Base-by-base conservation (phyloP, 768 basidiomycete genomes). In the Russula abietina region DNA sequence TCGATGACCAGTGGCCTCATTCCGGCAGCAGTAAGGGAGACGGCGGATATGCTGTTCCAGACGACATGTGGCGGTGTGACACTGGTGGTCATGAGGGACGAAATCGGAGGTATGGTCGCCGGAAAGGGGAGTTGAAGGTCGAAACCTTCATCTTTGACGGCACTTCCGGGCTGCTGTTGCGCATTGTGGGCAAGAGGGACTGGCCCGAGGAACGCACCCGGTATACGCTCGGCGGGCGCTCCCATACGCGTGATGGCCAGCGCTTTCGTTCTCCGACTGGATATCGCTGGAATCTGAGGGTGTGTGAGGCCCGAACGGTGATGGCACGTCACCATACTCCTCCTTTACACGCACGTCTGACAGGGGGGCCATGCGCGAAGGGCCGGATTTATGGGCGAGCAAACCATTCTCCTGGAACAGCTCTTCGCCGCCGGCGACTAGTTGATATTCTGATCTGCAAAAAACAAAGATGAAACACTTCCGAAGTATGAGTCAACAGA, bases 341-440 rank as follows among this genome's bases (percentile, higher is more conserved):
- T 69, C 88, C 85, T 67, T 67, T n/a, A 67, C 61, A 3, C 16
- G 45, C 12, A 67, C 54, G 30, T 66, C 67, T 26, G 59, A 46
- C 41, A n/a, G n/a, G n/a, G 60, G 66, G 22, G 57, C n/a, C 32
- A 56, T 46, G 30, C 59, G 55, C 36, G 59, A 64, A 60, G 50
- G 64, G 17, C 57, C 28, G 55, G 64, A 59, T 64, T 84, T 77
- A 32, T 79, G 73, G 4, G 77, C 73, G n/a, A 80, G 75, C n/a
- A 80, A 65, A 3, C 73, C 73, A 60, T 71, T 71, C 58, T 75
- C 74, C 54, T 71, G 77, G 67, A 80, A 82, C 32, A 87, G 77
- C 70, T 91, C 89, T 67, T 91, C 89, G 53, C 87, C 88, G 59
- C 89, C 89, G 10, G 89, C 89, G 62, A 91, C 89, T 56, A 91